phyloP scores from a whole-genome alignment of 345 rosid species.

The Lepidium didymum region DNA sequence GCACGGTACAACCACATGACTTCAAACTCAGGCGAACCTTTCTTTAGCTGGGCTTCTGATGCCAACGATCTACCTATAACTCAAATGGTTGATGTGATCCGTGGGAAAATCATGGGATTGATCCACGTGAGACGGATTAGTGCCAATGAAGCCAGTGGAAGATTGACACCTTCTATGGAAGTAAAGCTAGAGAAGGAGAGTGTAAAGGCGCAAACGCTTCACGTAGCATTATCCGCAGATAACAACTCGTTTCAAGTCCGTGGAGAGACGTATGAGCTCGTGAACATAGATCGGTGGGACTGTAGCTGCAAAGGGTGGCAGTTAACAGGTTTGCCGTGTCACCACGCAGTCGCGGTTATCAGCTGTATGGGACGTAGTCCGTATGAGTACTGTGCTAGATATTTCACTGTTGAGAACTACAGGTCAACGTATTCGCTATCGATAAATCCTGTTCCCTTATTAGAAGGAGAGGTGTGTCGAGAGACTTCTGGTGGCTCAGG shows the following conservation, averaged over 20 bases:
- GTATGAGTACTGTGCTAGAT: constrained; percentile 70
- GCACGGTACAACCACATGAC: constrained; percentile 79
- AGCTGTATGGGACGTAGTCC: constrained; percentile 46
- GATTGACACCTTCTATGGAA: constrained; percentile 75
- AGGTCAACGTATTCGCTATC: constrained; percentile 62
- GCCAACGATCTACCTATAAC: constrained; percentile 87
- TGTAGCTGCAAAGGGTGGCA: constrained; percentile 93
- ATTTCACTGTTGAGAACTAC: constrained; percentile 63
- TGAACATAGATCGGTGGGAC: constrained; percentile 66
- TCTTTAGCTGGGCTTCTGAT: constrained; percentile 76
- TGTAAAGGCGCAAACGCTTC: constrained; percentile 39
- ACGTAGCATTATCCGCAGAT: constrained; percentile 53
- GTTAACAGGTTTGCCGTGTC: constrained; percentile 75
- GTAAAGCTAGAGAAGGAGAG: constrained; percentile 65
- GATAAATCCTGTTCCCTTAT: constrained; percentile 54
- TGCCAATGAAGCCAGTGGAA: constrained; percentile 53
- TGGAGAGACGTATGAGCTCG: constrained; percentile 61
- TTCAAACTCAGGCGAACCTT: constrained; percentile 74
- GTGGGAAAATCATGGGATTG: constrained; percentile 65
- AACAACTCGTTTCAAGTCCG: constrained; percentile 73
- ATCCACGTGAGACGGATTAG: constrained; percentile 43
- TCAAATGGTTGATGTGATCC: constrained; percentile 81
- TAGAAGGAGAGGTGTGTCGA: constrained; percentile 38
- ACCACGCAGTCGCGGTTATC: constrained; percentile 67
- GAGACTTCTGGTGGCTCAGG: constrained; percentile 41